These are phyloP conservation scores for Aristolochia californica DNA, from an alignment of 164 flowering plant species.

Conservation along the genomic window DNA sequence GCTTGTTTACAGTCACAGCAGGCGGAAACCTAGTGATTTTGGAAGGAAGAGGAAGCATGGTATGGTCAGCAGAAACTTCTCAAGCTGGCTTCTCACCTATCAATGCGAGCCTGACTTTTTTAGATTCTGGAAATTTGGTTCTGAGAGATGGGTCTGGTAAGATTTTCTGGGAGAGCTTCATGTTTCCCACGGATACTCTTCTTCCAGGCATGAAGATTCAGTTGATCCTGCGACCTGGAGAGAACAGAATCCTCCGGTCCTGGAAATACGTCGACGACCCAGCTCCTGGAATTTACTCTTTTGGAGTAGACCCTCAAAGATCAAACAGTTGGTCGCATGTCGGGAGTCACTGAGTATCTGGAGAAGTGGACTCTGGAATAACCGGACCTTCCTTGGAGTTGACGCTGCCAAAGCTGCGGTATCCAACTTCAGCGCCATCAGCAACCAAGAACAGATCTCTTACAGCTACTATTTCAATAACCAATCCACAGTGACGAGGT, in stretches of 20 bases:
- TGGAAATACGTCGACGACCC: conserved; percentile 36
- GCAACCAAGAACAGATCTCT: background rate
- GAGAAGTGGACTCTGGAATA: conserved; percentile 7
- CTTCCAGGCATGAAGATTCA: conserved; percentile 24
- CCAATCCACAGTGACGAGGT: conserved; percentile 1
- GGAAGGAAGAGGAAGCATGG: background rate
- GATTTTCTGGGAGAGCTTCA: conserved; percentile 9
- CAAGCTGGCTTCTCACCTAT: background rate
- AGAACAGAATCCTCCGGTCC: conserved; percentile 13
- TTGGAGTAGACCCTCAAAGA: conserved; percentile 5
- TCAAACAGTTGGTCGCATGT: background rate
- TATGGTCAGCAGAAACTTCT: background rate
- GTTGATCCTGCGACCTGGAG: conserved; percentile 7
- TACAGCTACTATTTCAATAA: background rate
- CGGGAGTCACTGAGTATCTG: background rate
- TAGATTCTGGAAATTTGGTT: conserved; percentile 11
- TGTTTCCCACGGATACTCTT: conserved; percentile 1
- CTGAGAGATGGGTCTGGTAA: background rate
- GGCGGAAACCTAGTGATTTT: conserved; percentile 5
- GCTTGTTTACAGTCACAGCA: background rate
- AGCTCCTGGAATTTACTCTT: conserved; percentile 14
- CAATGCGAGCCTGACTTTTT: background rate
- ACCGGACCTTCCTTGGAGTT: background rate
- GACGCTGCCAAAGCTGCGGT: background rate
- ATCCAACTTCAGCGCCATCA: background rate